Percentiles rank a stretch among this genome's conserved stretches.
Evolutionary conservation across 2,329 filamentous ascomycete species (phyloP).

Genomic region (Penicillium palitans): DNA sequence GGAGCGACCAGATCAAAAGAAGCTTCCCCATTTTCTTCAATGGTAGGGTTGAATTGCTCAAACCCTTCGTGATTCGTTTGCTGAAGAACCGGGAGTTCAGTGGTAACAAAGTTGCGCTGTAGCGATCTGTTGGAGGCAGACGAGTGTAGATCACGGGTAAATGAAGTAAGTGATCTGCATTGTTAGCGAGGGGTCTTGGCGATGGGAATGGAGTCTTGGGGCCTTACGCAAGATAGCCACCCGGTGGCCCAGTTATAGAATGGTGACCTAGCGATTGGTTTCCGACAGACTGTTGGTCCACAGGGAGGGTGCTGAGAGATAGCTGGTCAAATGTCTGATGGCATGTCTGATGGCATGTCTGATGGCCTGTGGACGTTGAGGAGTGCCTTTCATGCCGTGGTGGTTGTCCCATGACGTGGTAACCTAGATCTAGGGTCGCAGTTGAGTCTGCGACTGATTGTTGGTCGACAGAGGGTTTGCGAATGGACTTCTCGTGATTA

Average conservation of each 20-base stretch:
- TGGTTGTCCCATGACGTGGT: not conserved
- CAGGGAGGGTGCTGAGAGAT: not conserved
- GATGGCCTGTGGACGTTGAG: not conserved
- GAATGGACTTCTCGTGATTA: not conserved
- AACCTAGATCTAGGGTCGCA: not conserved
- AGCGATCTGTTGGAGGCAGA: slow-evolving; percentile 23
- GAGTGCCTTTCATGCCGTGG: not conserved
- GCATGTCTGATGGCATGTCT: not conserved
- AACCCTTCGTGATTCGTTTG: slow-evolving; percentile 27
- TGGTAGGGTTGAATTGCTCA: slow-evolving; percentile 27
- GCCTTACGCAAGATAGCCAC: slow-evolving; percentile 1
- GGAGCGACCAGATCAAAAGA: slow-evolving; percentile 39
- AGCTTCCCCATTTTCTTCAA: slow-evolving; percentile 26
- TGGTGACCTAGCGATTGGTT: slow-evolving; percentile 3
- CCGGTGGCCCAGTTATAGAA: not conserved
- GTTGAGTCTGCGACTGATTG: not conserved
- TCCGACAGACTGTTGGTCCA: not conserved
- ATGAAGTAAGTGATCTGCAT: slow-evolving; percentile 11
- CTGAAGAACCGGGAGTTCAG: slow-evolving; percentile 30
- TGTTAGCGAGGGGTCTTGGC: slow-evolving; percentile 4
- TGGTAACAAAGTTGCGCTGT: slow-evolving; percentile 22
- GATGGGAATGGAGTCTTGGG: not conserved
- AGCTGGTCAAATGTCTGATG: not conserved
- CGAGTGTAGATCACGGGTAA: slow-evolving; percentile 9
- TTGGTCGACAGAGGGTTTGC: slow-evolving; percentile 1